A percentile compares a stretch with the other conserved stretches of the same genome.
phyloP scores from a whole-genome alignment of 2,329 filamentous ascomycete genomes.

The Tolypocladium inflatum region DNA sequence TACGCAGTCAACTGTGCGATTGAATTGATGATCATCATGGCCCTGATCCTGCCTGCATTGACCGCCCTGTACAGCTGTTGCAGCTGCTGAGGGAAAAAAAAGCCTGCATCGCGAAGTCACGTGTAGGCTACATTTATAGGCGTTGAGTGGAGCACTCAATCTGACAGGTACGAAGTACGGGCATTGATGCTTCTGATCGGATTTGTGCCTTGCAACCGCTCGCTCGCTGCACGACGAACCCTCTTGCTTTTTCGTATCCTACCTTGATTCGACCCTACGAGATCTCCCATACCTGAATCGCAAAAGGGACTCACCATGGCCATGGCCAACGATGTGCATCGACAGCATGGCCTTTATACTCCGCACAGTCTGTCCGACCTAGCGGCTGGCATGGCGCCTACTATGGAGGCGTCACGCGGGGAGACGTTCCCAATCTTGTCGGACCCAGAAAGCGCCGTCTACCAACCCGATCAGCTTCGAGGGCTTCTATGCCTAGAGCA shows the following conservation, averaged over 20 bases:
- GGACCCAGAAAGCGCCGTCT: conserved; percentile 1
- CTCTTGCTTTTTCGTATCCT: neutral
- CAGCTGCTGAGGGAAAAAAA: no score
- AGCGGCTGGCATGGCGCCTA: neutral
- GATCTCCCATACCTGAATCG: neutral
- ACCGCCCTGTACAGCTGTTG: no score
- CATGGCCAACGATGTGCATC: neutral
- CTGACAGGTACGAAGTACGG: no score
- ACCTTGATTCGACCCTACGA: neutral
- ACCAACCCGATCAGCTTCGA: neutral
- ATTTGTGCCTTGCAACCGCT: neutral
- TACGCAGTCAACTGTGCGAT: no score
- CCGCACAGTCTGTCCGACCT: conserved; percentile 1
- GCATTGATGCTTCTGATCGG: no score
- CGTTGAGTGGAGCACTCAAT: no score
- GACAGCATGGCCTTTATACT: neutral
- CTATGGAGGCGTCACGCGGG: neutral
- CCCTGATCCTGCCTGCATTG: no score
- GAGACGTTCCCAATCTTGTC: conserved; percentile 1
- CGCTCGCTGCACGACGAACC: neutral
- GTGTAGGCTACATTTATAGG: no score
- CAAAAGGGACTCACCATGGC: neutral
- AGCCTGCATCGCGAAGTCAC: no score
- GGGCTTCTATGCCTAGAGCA: conserved; percentile 1
- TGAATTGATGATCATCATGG: no score